Percentiles rank a stretch among this genome's conserved stretches.
Conservation (phyloP, 495 filamentous ascomycete genomes). For the Penicillium odoratum region DNA sequence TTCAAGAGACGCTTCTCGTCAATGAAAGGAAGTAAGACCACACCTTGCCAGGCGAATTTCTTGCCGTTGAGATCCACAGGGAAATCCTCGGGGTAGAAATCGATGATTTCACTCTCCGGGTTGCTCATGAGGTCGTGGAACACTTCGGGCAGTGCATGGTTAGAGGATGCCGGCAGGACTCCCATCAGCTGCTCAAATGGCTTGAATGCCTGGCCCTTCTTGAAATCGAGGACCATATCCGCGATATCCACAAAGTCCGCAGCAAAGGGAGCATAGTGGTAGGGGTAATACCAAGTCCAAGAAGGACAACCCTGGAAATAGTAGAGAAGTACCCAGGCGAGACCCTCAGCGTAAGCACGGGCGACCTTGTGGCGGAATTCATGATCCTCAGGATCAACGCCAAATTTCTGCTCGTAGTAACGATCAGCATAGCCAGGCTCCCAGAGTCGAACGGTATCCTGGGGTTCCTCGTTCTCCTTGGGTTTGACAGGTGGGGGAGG, state of each 20-base stretch:
- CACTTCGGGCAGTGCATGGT: slow-evolving; percentile 81
- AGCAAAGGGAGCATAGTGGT: slow-evolving; percentile 97
- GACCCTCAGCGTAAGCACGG: slow-evolving; percentile 89
- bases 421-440: slow-evolving; percentile 91
- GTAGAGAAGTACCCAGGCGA: slow-evolving; percentile 97
- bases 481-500: slow-evolving; percentile 35
- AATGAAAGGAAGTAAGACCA: slow-evolving; percentile 92
- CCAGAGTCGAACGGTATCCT: slow-evolving; percentile 88
- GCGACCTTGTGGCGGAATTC: slow-evolving; percentile 91
- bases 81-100: slow-evolving; percentile 97
- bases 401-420: slow-evolving; percentile 97
- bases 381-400: slow-evolving; percentile 75
- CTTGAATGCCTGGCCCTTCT: slow-evolving; percentile 81
- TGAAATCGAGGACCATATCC: slow-evolving; percentile 76
- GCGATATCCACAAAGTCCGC: slow-evolving; percentile 87
- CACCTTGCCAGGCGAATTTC: slow-evolving; percentile 98
- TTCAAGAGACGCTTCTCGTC: slow-evolving; percentile 83
- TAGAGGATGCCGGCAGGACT: slow-evolving; percentile 88
- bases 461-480: slow-evolving; percentile 59
- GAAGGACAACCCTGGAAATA: slow-evolving; percentile 98
- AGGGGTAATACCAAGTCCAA: slow-evolving; percentile 98
- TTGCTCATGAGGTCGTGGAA: slow-evolving; percentile 90
- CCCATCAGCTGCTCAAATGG: slow-evolving; percentile 99
- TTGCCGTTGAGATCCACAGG: slow-evolving; percentile 93
- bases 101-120: slow-evolving; percentile 83